Conservation (phyloP, 2,329 filamentous ascomycete genomes). For the Pseudogymnoascus sp. region DNA sequence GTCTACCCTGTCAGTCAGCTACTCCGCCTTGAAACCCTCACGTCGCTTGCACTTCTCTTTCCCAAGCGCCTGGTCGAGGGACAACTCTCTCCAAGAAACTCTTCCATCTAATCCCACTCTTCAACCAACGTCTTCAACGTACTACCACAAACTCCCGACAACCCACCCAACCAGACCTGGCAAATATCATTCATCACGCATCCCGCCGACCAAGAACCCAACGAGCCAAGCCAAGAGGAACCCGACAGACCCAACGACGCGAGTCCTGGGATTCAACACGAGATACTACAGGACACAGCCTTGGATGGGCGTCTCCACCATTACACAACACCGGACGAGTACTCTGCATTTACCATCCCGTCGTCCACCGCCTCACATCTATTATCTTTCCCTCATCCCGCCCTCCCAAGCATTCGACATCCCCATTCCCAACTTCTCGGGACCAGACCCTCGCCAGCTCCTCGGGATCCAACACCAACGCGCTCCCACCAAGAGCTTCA, state of each 20-base stretch:
- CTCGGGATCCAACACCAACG: neutral
- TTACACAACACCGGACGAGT: neutral
- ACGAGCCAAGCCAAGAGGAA: neutral
- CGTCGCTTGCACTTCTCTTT: neutral
- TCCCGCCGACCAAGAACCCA: neutral
- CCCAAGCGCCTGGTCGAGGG: neutral
- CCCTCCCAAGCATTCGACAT: neutral
- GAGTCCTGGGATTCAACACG: neutral
- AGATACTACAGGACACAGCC: neutral
- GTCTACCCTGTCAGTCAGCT: neutral
- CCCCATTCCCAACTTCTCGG: neutral
- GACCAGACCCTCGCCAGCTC: neutral
- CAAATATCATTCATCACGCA: neutral
- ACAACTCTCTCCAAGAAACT: neutral
- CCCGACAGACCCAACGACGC: neutral
- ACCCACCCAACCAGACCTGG: neutral
- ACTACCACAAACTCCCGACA: neutral
- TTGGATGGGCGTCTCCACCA: neutral
- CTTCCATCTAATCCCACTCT: neutral
- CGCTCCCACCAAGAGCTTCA: neutral
- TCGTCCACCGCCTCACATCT: neutral
- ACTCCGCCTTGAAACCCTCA: neutral
- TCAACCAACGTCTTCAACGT: neutral
- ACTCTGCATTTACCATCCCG: neutral
- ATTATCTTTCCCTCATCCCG: neutral